Evolutionary conservation across 2,329 filamentous ascomycete species (phyloP).

Genomic region (Aspergillus brunneoviolaceus): DNA sequence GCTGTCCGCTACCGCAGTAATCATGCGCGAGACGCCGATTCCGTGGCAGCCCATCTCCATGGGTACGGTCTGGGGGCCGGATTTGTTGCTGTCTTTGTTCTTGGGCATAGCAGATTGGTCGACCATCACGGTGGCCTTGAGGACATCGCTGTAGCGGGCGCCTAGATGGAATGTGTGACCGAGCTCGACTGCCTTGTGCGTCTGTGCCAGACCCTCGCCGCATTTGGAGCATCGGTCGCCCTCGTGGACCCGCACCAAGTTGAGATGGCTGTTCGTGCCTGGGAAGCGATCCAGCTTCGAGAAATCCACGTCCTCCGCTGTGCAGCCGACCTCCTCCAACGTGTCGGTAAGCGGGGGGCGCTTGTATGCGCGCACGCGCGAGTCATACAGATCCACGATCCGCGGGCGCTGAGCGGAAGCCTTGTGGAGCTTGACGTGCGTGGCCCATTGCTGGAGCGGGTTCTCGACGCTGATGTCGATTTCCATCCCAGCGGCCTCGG

Average conservation of each 20-base stretch:
- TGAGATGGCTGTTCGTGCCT: constrained; percentile 49
- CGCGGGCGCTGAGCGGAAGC: constrained; percentile 29
- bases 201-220: constrained; percentile 58
- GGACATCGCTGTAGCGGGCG: constrained; percentile 76
- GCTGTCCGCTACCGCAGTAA: constrained; percentile 79
- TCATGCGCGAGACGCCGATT: constrained; percentile 86
- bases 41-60: constrained; percentile 97
- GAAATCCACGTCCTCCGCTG: constrained; percentile 34
- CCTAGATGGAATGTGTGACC: constrained; percentile 95
- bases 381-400: constrained; percentile 43
- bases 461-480: constrained; percentile 71
- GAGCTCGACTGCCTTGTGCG: constrained; percentile 78
- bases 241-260: constrained; percentile 63
- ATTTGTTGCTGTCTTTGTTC: background rate
- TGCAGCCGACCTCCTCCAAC: constrained; percentile 28
- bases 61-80: constrained; percentile 46
- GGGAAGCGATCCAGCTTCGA: constrained; percentile 40
- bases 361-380: constrained; percentile 40
- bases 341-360: constrained; percentile 41
- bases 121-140: constrained; percentile 62
- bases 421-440: constrained; percentile 32
- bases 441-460: constrained; percentile 54
- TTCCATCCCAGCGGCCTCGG: constrained; percentile 55
- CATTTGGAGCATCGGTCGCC: constrained; percentile 77
- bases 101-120: constrained; percentile 31